Evolutionary conservation across 768 basidiomycete genomes (phyloP), one percentile per base, ranked within the genome.

Genomic region (Kwoniella shandongensis): DNA sequence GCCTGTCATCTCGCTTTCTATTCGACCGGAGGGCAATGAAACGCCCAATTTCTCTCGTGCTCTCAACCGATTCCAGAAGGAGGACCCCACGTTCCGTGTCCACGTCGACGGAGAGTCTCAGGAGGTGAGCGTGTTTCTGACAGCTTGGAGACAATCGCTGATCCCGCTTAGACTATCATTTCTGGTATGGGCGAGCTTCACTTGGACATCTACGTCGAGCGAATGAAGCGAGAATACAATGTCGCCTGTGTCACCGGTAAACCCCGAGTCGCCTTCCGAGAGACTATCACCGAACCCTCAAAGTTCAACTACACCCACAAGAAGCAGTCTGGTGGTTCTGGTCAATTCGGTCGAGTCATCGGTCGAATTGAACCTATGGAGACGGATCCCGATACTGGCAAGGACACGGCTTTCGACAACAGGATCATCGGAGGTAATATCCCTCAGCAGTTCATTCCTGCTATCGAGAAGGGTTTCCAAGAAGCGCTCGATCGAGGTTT

Each of bases 141-240:
- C 22, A 51, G 2, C 15, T 26, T 18, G 39, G 4, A 4, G 3
- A 27, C 20, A 6, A 20, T 7, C 17, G 63, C 49, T 54, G 38
- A 53, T 32, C 7, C n/a, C 25, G 23, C 18, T 39, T 63, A 92
- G 89, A 98, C 94, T 15, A 98, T 99, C 77, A 97, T 99, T 64
- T 97, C 93, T 27, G 96, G 96, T 20, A 99, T 99, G 96, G 96
- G 96, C 23, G 96, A 99, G 77, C 84, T 99, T 17, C 96, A 99
- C 74, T 83, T 99, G 22, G 96, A 99, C 72, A 94, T 99, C 72
- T 98, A 99, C 78, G 92, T 97, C 59, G 96, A 99, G 75, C 90
- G 96, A 38, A 97, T 99, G 92, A 87, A 86, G 67, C 88, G 96
- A 50, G 96, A 99, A 78, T 99, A 99, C 78, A 89, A 88, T 53